phyloP scores from a whole-genome alignment of 805 yeast species.

The Candida parachauliodes region DNA sequence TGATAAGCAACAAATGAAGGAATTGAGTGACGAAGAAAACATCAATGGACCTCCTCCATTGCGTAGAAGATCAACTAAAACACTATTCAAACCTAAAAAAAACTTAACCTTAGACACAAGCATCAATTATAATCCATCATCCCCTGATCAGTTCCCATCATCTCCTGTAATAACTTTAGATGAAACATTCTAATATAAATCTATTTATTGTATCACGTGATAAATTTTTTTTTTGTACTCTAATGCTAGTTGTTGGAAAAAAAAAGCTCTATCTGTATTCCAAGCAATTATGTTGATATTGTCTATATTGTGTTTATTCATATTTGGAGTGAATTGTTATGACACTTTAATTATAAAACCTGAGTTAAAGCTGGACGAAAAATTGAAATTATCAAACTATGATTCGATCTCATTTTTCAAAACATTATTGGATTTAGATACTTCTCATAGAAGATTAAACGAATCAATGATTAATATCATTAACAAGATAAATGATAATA shows the following conservation, averaged over 20 bases:
- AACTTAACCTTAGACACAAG: conserved; percentile 2
- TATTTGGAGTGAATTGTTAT: background rate
- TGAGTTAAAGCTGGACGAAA: background rate
- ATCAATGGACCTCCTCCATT: conserved; percentile 3
- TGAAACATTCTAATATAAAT: conserved; percentile 20
- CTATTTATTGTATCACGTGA: background rate
- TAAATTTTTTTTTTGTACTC: background rate
- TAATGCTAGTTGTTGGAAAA: background rate
- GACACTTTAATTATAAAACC: background rate
- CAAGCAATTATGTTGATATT: background rate
- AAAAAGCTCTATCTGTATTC: background rate
- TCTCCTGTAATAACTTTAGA: conserved; percentile 39
- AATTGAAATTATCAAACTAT: background rate
- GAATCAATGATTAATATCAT: conserved; percentile 2
- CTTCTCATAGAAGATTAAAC: background rate
- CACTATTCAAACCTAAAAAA: conserved; percentile 34
- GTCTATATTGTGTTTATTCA: background rate
- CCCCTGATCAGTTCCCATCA: conserved; percentile 2
- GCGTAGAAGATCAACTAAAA: conserved; percentile 29
- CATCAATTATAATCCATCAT: background rate
- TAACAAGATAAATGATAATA: background rate
- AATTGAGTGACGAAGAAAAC: conserved; percentile 12
- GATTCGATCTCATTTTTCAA: background rate
- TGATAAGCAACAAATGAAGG: conserved; percentile 19
- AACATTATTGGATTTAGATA: background rate